phyloP scores from a whole-genome alignment of 805 yeast species.

The Schwanniomyces vanrijiae region DNA sequence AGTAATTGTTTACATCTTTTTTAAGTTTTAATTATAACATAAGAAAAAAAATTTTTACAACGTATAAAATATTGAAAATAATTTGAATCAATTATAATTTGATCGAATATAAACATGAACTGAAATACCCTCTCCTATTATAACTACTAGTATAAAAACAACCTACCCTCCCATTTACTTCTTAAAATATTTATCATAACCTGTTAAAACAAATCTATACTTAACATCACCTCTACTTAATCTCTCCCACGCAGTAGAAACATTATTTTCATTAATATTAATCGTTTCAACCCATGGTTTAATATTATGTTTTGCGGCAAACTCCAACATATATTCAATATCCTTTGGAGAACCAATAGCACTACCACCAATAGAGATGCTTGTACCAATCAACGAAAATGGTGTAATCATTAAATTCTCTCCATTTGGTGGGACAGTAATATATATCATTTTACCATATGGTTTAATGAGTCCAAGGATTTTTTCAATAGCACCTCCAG shows the following conservation, averaged over 20 bases:
- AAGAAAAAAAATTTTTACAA: too few relatives aligned
- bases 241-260: conserved; percentile 33
- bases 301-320: conserved; percentile 37
- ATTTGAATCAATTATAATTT: too few relatives aligned
- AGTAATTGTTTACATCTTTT: too few relatives aligned
- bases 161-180: too few relatives aligned
- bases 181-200: conserved; percentile 40
- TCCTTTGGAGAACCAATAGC: conserved; percentile 37
- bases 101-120: too few relatives aligned
- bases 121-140: too few relatives aligned
- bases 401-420: conserved; percentile 26
- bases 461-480: background rate
- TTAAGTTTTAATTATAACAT: too few relatives aligned
- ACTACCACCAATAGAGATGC: conserved; percentile 28
- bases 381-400: conserved; percentile 23
- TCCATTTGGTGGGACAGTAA: conserved; percentile 27
- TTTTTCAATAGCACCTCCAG: conserved; percentile 48
- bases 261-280: conserved; percentile 32
- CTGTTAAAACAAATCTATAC: conserved; percentile 59
- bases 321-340: conserved; percentile 34
- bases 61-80: too few relatives aligned
- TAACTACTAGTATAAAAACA: too few relatives aligned
- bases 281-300: conserved; percentile 36
- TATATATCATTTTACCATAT: conserved; percentile 22
- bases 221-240: conserved; percentile 33